Evolutionary conservation across 1,284 basidiomycete species (phyloP), one percentile per base, ranked within the genome.

Genomic region (Flammula alnicola): DNA sequence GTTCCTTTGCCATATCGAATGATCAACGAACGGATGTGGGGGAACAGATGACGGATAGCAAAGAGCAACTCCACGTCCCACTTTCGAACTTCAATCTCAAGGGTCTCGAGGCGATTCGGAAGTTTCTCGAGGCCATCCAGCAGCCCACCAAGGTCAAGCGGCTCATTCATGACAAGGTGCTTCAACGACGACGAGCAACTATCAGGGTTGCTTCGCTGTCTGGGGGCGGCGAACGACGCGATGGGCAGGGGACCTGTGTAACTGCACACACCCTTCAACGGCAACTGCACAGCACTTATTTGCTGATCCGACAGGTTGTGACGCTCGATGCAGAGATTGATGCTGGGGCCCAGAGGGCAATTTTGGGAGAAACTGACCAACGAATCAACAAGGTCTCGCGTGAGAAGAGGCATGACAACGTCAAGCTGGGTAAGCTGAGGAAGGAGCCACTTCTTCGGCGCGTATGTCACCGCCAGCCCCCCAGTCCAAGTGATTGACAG

Each of bases 61-160:
- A 57, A 63, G 9, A 61, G 44, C 0, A 61, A 22, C 44, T 63
- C 61, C 1, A 58, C 44, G 26, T 63, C 61, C 59, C 59, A 63
- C 9, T 38, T 36, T 4, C 51, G 23, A 0, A 63, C 30, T 16
- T 55, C 48, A 3, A 63, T 19, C 10, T 60, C 56, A 8, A 63
- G 20, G 3, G 40, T 32, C 9, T 37, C 26, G 0, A 58, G n/a
- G 6, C 44, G 30, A 9, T 23, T 17, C 3, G 59, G 54, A 2
- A 58, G 47, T 10, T 43, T 47, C 40, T 52, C 52, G 8, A 58
- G n/a, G 0, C 48, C 50, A 16, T 17, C 16, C 12, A 11, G 22
- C 5, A 8, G 8, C 1, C n/a, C n/a, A n/a, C n/a, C n/a, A n/a
- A 10, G 12, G 1, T 55, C 57, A 12, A 10, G 16, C 12, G 20